Evolutionary conservation across 306 rosid species (phyloP), one percentile per base, ranked within the genome.

Genomic region (Urtica urens): DNA sequence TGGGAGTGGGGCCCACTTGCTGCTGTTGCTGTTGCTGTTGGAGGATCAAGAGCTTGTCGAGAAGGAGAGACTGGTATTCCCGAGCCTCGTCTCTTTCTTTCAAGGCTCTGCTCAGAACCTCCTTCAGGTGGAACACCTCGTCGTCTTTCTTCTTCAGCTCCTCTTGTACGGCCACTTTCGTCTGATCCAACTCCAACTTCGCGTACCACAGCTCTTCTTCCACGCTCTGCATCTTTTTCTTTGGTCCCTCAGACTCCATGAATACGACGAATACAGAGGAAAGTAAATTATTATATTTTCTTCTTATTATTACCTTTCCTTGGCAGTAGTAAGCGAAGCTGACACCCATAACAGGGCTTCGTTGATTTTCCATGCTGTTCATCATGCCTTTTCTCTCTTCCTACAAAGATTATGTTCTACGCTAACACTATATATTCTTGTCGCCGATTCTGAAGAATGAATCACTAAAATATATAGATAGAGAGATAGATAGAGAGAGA

Each of bases 1-100:
- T 93, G 66, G 63, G 83, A 51, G 83, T 55, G 51, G 58, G 75
- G 6, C 63, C 69, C 0, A 63, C 76, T 3, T 70, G 70, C 2
- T 67, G 76, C n/a, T 74, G 67, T 2, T 31, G 62, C 3, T 69
- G 65, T 10, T 72, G 64, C 7, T 72, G 74, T 13, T 69, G 57
- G 17, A 79, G 54, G 24, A 79, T 35, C 7, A 90, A 34, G 55
- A 75, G 81, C 60, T 85, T 94, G 44, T 79, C 26, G 33, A 82
- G 39, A 26, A 85, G 77, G 25, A 60, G 79, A 16, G 69, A 85
- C 55, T 70, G 78, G 63, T 80, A 81, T 2, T 73, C 87, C 17
- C 73, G 83, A 6, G 83, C 93, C 63, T 92, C 94, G 31, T 92
- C 99, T 75, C 82, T 82, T 44, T 92, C 96, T 57, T 61, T 65